A percentile compares a stretch with the other conserved stretches of the same genome.
These are phyloP conservation scores for Tolypocladium tundrense DNA, from an alignment of 2,329 filamentous ascomycete species.

Conservation along the genomic window DNA sequence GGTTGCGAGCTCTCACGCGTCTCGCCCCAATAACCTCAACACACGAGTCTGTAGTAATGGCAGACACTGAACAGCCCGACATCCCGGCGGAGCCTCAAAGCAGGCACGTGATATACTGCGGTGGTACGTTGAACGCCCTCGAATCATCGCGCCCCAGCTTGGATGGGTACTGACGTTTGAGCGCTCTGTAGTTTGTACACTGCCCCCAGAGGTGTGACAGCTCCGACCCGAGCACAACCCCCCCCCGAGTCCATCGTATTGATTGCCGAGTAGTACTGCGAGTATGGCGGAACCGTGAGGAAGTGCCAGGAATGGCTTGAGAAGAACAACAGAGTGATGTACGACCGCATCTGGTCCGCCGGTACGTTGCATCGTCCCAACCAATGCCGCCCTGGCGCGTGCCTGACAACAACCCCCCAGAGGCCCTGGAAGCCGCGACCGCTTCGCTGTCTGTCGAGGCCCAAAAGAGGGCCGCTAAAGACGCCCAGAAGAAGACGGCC, in stretches of 20 bases:
- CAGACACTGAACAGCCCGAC: conserved; percentile 40
- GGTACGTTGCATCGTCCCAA: conserved; percentile 39
- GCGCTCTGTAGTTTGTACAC: conserved; percentile 43
- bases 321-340: conserved; percentile 61
- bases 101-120: conserved; percentile 46
- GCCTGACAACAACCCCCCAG: conserved; percentile 27
- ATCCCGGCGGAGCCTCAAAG: conserved; percentile 35
- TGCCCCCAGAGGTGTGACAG: conserved; percentile 51
- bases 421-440: conserved; percentile 74
- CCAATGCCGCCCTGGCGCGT: not conserved
- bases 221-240: not conserved
- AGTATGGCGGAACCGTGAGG: conserved; percentile 91
- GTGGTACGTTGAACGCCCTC: conserved; percentile 34
- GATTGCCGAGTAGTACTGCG: conserved; percentile 68
- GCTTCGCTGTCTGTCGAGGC: conserved; percentile 80
- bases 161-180: conserved; percentile 4
- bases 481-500: conserved; percentile 91
- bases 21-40: conserved; percentile 13
- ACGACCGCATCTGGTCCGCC: conserved; percentile 73
- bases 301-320: conserved; percentile 97
- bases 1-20: conserved; percentile 15
- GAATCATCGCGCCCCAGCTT: not conserved
- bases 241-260: conserved; percentile 9
- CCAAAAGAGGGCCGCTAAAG: conserved; percentile 89
- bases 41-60: conserved; percentile 31